Base-by-base conservation (phyloP, 2,329 filamentous ascomycete species). In the Epichloe sp. region DNA sequence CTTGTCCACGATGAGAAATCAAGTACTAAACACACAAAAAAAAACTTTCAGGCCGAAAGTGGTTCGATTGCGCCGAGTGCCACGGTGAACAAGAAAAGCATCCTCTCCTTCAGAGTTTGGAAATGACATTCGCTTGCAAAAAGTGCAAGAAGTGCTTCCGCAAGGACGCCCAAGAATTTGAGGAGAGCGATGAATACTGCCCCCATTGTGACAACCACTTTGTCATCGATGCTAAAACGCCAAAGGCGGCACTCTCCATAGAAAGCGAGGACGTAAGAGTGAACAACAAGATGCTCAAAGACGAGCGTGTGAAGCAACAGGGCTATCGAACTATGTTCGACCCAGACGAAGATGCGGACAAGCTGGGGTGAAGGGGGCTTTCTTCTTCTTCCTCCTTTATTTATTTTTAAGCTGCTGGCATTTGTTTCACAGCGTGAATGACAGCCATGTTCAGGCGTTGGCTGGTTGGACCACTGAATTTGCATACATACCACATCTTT, bases 141-240 rank as follows among this genome's bases (percentile, higher is more conserved):
- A 98, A 98, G 74, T 98, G 93, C 82, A 90, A 86, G 60, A 98
- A 98, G 71, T 90, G 85, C 69, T 98, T 98, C 75, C 85, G 93
- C 59, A 98, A 97, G 67, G 88, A 98, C 62, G 85, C 85, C 44
- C 73, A 80, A 57, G 87, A 95, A 66, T 96, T 95, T 61, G 93
- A 98, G 60, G 93, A 98, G 60, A 85, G 87, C 65, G 93, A 98
- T 72, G 94, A 98, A 68, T 98, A 95, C 76, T 98, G 93, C 74
- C 94, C 93, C 21, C 88, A 96, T 72, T 98, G 93, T 74, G 93
- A 98, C 66, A 98, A 98, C 72, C 94, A 98, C 70, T 98, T 90
- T 64, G 86, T 98, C 40, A 76, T 98, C 56, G 90, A 97, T 4
- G 94, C 93, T 48, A 70, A 85, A 59, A 87, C 85, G 4, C 88